Percentiles rank a stretch among this genome's conserved stretches.
phyloP scores from a whole-genome alignment of 2,329 filamentous ascomycete species.

The Beauveria asiatica region DNA sequence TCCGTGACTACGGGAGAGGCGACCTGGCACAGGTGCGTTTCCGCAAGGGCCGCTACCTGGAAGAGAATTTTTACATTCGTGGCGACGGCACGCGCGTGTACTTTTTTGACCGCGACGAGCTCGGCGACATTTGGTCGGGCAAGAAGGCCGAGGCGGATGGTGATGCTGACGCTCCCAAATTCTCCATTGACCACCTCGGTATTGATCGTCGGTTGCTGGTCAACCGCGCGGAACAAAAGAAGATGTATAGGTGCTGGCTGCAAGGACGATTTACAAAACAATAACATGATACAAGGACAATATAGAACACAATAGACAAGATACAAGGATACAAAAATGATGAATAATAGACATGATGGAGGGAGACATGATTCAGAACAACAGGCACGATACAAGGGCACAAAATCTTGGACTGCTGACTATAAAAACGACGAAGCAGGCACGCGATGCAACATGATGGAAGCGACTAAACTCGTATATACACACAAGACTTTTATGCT shows the following conservation, averaged over 20 bases:
- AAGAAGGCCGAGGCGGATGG: constrained; percentile 20
- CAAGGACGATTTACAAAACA: constrained; percentile 73
- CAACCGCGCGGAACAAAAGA: constrained; percentile 80
- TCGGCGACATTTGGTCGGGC: constrained; percentile 69
- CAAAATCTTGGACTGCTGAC: too few relatives aligned
- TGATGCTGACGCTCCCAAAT: constrained; percentile 28
- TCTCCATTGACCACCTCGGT: constrained; percentile 71
- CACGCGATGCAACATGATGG: too few relatives aligned
- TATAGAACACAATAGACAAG: background rate
- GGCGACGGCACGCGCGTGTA: constrained; percentile 95
- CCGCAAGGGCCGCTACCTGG: constrained; percentile 87
- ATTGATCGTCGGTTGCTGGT: constrained; percentile 85
- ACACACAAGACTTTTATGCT: background rate
- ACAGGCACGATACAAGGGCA: too few relatives aligned
- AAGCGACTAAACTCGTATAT: too few relatives aligned
- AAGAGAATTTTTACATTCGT: constrained; percentile 94
- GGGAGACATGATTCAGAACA: too few relatives aligned
- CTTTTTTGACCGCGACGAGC: constrained; percentile 85
- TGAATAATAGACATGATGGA: too few relatives aligned
- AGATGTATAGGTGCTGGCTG: constrained; percentile 98
- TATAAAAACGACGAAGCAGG: too few relatives aligned
- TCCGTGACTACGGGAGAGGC: constrained; percentile 92
- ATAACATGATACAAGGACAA: constrained; percentile 23
- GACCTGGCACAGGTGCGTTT: constrained; percentile 95
- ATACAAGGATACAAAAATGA: too few relatives aligned